Evolutionary conservation across 768 basidiomycete genomes (phyloP).

Genomic region (Roridomyces roridus): DNA sequence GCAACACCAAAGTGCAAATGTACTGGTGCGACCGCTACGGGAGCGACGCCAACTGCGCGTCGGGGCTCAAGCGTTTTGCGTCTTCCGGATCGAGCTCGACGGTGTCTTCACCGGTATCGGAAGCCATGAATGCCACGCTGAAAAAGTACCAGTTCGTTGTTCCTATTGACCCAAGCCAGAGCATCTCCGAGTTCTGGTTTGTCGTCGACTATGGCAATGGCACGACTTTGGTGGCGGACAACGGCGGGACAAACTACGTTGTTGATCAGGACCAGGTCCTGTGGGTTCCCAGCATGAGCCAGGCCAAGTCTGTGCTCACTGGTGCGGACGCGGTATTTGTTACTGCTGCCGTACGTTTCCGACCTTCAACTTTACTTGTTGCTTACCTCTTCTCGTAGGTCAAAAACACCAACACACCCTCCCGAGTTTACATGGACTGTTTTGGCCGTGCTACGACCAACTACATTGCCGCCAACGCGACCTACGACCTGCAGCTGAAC

Average conservation of each 20-base stretch:
- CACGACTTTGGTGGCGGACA: constrained; percentile 16
- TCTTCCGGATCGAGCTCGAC: constrained; percentile 1
- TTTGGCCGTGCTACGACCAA: constrained; percentile 37
- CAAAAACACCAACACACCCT: constrained; percentile 34
- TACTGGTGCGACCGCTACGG: constrained; percentile 29
- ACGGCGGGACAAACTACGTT: constrained; percentile 18
- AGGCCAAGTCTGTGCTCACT: constrained; percentile 16
- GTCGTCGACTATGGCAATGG: constrained; percentile 23
- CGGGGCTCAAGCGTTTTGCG: constrained; percentile 13
- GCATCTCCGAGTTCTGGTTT: constrained; percentile 29
- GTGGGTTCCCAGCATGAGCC: constrained; percentile 20
- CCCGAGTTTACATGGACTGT: constrained; percentile 40
- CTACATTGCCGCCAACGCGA: constrained; percentile 36
- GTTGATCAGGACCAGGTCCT: constrained; percentile 19
- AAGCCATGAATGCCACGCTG: constrained; percentile 18
- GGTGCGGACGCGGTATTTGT: background rate
- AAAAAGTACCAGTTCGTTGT: constrained; percentile 27
- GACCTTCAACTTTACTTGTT: constrained; percentile 18
- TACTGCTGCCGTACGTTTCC: background rate
- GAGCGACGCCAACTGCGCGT: constrained; percentile 7
- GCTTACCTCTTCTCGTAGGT: constrained; percentile 15
- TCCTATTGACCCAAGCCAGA: constrained; percentile 21
- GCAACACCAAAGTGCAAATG: constrained; percentile 19
- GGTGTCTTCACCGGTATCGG: constrained; percentile 13
- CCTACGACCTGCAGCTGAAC: constrained; percentile 37